A percentile compares a stretch with the other conserved stretches of the same genome.
Evolutionary conservation across 352 stramenopile genomes (phyloP).

Genomic region (Phytophthora crassamura): DNA sequence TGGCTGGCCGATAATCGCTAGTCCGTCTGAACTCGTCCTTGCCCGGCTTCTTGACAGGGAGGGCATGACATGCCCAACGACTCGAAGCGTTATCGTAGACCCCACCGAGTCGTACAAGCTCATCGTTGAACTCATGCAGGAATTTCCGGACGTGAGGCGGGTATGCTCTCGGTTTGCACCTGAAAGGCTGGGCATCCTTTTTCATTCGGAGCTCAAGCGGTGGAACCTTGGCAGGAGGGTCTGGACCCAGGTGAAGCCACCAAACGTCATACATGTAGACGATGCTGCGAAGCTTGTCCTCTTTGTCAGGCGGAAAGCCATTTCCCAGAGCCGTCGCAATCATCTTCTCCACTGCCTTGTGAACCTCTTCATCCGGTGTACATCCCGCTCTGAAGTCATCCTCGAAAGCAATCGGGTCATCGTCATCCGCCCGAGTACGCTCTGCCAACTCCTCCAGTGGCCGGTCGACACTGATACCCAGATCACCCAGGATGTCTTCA

Average conservation of each 20-base stretch:
- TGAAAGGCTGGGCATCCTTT: slow-evolving; percentile 3
- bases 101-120: slow-evolving; percentile 10
- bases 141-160: slow-evolving; percentile 13
- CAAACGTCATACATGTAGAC: no score
- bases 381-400: neutral
- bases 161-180: slow-evolving; percentile 12
- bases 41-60: no score
- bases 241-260: no score
- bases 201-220: slow-evolving; percentile 6
- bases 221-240: no score
- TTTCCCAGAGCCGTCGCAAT: slow-evolving; percentile 8
- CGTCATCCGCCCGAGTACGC: slow-evolving; percentile 1
- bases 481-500: no score
- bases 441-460: slow-evolving; percentile 13
- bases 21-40: slow-evolving; percentile 1
- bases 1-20: no score
- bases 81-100: slow-evolving; percentile 13
- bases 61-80: slow-evolving; percentile 16
- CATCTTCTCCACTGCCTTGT: slow-evolving; percentile 13
- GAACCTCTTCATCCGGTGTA: slow-evolving; percentile 1
- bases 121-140: slow-evolving; percentile 17
- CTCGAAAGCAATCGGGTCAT: slow-evolving; percentile 11
- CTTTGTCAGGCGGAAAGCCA: no score
- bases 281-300: no score
- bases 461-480: no score